Evolutionary conservation across 2,329 filamentous ascomycete species (phyloP).

Genomic region (Cordyceps javanica): DNA sequence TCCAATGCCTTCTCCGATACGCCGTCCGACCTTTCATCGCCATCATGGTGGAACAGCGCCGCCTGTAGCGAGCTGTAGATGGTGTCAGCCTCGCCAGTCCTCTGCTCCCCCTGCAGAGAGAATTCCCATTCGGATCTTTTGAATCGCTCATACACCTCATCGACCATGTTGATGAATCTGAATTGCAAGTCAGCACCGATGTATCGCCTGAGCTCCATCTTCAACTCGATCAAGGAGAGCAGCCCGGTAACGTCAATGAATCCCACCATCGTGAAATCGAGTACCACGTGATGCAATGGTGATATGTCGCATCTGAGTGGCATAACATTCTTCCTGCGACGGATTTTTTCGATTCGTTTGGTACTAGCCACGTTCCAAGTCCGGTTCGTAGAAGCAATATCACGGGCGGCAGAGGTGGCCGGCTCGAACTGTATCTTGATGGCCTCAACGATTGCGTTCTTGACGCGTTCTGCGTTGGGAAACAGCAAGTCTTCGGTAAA

Average conservation of each 20-base stretch:
- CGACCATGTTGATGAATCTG: slow-evolving; percentile 41
- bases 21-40: slow-evolving; percentile 14
- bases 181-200: slow-evolving; percentile 40
- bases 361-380: slow-evolving; percentile 50
- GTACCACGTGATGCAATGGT: slow-evolving; percentile 41
- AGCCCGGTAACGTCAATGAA: slow-evolving; percentile 50
- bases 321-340: slow-evolving; percentile 30
- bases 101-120: slow-evolving; percentile 23
- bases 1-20: slow-evolving; percentile 17
- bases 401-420: slow-evolving; percentile 36
- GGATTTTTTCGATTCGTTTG: slow-evolving; percentile 39
- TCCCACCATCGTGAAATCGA: slow-evolving; percentile 46
- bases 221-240: slow-evolving; percentile 40
- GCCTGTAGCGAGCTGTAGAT: slow-evolving; percentile 17
- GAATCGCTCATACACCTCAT: slow-evolving; percentile 34
- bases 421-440: slow-evolving; percentile 34
- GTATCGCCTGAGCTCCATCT: slow-evolving; percentile 42
- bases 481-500: slow-evolving; percentile 56
- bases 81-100: slow-evolving; percentile 16
- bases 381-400: slow-evolving; percentile 33
- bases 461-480: slow-evolving; percentile 51
- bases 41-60: slow-evolving; percentile 16
- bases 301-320: slow-evolving; percentile 27
- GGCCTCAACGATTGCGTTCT: slow-evolving; percentile 41
- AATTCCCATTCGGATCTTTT: slow-evolving; percentile 32